Base-by-base conservation (phyloP, 306 rosid species). In the Notholithocarpus densiflorus region DNA sequence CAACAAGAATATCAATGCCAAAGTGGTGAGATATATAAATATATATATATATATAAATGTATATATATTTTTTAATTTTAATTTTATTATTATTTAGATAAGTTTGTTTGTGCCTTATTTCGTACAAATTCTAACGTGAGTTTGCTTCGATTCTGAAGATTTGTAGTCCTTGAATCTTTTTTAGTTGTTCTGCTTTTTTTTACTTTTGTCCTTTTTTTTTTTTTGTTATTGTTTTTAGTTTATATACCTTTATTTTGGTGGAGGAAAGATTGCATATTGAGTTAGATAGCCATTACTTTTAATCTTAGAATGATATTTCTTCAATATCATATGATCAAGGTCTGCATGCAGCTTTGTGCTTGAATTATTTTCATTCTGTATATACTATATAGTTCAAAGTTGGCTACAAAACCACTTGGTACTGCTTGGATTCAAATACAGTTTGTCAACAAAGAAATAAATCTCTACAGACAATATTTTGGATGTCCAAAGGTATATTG, bases 311-410 rank as follows among this genome's bases (percentile, higher is more conserved):
- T 56, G 31, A 23, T 51, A 3, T 55, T 19, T 51, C 69, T 56
- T 32, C 74, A 32, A 54, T 64, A 78, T 72, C 75, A 62, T 86
- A 59, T 79, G 82, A 80, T 82, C 68, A 75, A 61, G 80, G 73
- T 80, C 48, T 88, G 84, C 91, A 84, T 85, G 89, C 80, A 69
- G 71, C 24, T 80, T 2, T 75, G 59, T 61, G 19, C 60, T 77
- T 53, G 75, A 57, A 72, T 21, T 71, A 56, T 24, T n/a, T 76
- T 48, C 69, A 45, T 60, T 74, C 24, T 56, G 56, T 29, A 29
- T 29, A 3, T 29, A 29, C 31, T 29, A 29, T 29, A 29, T 29
- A 29, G 31, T 29, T 29, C 31, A 29, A 29, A 29, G 31, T 29
- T 29, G 31, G 31, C 31, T 29, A 29, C 31, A 29, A 29, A 29